phyloP scores from a whole-genome alignment of 2,329 filamentous ascomycete genomes.

The Huntiella savannae region DNA sequence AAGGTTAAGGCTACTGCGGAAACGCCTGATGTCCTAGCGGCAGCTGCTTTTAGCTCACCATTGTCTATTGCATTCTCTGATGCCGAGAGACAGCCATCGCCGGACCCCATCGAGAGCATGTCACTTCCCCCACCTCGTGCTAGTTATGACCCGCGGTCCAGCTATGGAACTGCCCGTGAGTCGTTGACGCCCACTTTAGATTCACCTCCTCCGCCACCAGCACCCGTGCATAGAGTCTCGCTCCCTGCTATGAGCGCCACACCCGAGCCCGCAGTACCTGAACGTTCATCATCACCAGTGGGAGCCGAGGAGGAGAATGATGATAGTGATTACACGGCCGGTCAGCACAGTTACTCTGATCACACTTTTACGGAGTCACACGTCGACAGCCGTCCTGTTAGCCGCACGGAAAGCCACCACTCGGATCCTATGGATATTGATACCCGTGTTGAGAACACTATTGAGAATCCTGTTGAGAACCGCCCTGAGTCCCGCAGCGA shows the following conservation, averaged over 20 bases:
- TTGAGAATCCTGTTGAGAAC: neutral
- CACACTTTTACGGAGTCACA: neutral
- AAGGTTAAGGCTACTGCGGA: conserved; percentile 2
- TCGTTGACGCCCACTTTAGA: conserved; percentile 9
- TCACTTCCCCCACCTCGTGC: conserved; percentile 4
- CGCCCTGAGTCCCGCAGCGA: neutral
- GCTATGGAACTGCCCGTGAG: conserved; percentile 7
- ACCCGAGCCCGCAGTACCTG: neutral
- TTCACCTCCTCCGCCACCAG: neutral
- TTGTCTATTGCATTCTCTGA: conserved; percentile 15
- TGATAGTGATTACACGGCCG: conserved; percentile 1
- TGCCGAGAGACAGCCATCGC: conserved; percentile 22
- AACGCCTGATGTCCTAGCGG: conserved; percentile 1
- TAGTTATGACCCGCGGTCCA: conserved; percentile 1
- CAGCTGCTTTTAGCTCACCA: conserved; percentile 1
- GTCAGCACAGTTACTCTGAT: neutral
- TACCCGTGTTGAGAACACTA: neutral
- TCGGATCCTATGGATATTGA: neutral
- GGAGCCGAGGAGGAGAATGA: neutral
- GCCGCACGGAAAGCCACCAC: neutral
- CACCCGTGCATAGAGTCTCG: neutral
- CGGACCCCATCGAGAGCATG: conserved; percentile 1
- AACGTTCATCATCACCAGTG: conserved; percentile 3
- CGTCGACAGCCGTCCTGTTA: neutral
- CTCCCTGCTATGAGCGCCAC: neutral